These are phyloP conservation scores for Stygiomarasmius scandens DNA, from an alignment of 1,284 basidiomycete genomes.

Conservation along the genomic window DNA sequence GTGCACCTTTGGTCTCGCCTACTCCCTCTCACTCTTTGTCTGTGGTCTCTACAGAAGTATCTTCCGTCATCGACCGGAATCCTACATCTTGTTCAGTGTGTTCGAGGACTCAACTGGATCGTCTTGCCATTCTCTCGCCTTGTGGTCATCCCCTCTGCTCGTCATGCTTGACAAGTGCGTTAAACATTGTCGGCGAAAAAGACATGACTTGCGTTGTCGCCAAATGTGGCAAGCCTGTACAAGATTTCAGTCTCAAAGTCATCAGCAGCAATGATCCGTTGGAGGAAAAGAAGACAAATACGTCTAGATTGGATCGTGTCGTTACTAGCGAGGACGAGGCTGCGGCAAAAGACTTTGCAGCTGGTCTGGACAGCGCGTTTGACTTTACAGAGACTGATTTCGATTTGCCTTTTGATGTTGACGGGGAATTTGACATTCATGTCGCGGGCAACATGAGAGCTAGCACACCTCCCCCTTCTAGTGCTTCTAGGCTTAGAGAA, in stretches of 20 bases:
- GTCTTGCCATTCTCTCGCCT: constrained; percentile 68
- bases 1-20: background rate
- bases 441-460: constrained; percentile 3
- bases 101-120: constrained; percentile 41
- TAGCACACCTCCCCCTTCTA: constrained; percentile 17
- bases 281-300: constrained; percentile 13
- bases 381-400: constrained; percentile 32
- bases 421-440: background rate
- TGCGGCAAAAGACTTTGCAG: constrained; percentile 21
- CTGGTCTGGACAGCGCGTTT: constrained; percentile 37
- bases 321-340: constrained; percentile 3
- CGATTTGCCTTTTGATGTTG: background rate
- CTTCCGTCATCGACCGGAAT: constrained; percentile 29
- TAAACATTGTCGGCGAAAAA: constrained; percentile 85
- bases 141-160: constrained; percentile 77
- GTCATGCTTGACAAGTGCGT: constrained; percentile 74
- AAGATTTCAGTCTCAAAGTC: constrained; percentile 61
- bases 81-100: constrained; percentile 52
- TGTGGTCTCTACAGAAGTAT: constrained; percentile 24
- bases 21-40: background rate
- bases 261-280: background rate
- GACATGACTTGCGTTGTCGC: constrained; percentile 70
- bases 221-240: constrained; percentile 68
- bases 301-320: background rate
- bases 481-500: too few species aligned